phyloP scores from a whole-genome alignment of 331 rosid species.

The Erythrophleum ivorense region DNA sequence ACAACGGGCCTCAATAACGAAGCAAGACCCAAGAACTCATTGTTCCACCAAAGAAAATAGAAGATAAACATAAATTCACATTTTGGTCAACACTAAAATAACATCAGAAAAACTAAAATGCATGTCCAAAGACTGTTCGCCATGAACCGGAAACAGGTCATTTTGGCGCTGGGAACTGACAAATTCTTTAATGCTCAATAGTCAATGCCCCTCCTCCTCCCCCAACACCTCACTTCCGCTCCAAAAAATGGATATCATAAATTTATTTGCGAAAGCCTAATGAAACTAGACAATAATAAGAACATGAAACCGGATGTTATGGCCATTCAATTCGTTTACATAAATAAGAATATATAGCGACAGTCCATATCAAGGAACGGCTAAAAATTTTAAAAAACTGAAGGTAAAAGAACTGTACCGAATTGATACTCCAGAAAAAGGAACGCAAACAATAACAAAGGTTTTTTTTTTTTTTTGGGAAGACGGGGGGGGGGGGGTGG shows the following conservation, averaged over 20 bases:
- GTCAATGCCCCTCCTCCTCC: background rate
- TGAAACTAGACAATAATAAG: background rate
- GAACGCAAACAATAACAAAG: slow-evolving; percentile 11
- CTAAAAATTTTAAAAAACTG: background rate
- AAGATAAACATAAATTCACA: background rate
- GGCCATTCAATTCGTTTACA: slow-evolving; percentile 7
- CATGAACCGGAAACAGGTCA: slow-evolving; percentile 1
- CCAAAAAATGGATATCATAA: background rate
- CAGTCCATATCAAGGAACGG: slow-evolving; percentile 23
- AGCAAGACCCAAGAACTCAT: background rate
- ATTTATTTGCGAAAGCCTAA: background rate
- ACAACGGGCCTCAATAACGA: background rate
- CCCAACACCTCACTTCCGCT: background rate
- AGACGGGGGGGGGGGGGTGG: too few species aligned
- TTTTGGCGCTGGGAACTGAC: background rate
- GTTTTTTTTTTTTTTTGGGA: too few species aligned
- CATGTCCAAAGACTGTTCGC: background rate
- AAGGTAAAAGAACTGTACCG: slow-evolving; percentile 1
- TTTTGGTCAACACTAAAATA: background rate
- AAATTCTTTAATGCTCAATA: background rate
- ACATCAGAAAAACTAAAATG: background rate
- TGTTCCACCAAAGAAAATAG: background rate
- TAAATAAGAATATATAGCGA: slow-evolving; percentile 15
- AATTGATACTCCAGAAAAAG: background rate
- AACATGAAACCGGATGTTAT: background rate